Evolutionary conservation across 805 yeast species (phyloP).

Genomic region (Yarrowia keelungensis): DNA sequence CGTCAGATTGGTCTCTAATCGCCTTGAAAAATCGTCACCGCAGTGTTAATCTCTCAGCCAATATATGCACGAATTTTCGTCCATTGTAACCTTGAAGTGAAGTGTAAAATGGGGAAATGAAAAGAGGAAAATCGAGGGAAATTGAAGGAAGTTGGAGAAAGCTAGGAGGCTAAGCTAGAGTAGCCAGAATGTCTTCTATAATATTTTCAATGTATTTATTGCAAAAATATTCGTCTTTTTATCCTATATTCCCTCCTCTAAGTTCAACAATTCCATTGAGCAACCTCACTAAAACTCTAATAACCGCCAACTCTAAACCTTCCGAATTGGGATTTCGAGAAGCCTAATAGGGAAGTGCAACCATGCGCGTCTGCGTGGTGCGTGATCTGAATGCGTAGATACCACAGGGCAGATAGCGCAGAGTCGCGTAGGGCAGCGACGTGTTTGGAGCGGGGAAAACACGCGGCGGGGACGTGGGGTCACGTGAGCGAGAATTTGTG

Average conservation of each 20-base stretch:
- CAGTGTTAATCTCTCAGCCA: constrained; percentile 15
- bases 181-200: too few species aligned
- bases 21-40: background rate
- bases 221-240: background rate
- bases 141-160: background rate
- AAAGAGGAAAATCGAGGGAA: background rate
- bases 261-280: background rate
- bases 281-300: background rate
- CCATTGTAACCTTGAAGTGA: too few species aligned
- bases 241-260: too few species aligned
- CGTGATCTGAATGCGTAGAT: too few species aligned
- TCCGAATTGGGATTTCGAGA: background rate
- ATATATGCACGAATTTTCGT: constrained; percentile 22
- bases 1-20: too few species aligned
- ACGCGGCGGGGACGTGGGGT: background rate
- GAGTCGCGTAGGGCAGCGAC: background rate
- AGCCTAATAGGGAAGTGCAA: constrained; percentile 17
- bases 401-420: too few species aligned
- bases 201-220: too few species aligned
- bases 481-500: background rate
- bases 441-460: background rate
- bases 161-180: too few species aligned
- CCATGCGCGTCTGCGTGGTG: constrained; percentile 21
- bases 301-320: background rate
- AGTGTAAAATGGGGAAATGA: too few species aligned